A percentile compares a stretch with the other conserved stretches of the same genome.
Evolutionary conservation across 2,329 filamentous ascomycete genomes (phyloP).

Genomic region (Aspergillus pseudoglaucus): DNA sequence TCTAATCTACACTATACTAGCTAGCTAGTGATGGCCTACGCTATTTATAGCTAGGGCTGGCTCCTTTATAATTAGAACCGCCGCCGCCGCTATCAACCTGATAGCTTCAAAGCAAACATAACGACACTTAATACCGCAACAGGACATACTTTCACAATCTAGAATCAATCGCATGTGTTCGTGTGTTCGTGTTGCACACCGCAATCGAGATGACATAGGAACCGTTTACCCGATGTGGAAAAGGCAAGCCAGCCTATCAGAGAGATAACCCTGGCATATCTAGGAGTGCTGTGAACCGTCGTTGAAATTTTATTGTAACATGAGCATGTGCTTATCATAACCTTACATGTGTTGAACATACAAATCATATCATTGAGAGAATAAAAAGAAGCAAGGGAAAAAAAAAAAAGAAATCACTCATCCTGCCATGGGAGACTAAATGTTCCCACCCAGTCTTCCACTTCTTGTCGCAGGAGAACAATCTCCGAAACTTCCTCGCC

Average conservation of each 20-base stretch:
- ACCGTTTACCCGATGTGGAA: background rate
- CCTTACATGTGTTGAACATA: constrained; percentile 4
- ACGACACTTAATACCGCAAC: too few relatives aligned
- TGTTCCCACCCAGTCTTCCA: constrained; percentile 75
- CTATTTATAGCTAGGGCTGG: too few relatives aligned
- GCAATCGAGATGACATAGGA: too few relatives aligned
- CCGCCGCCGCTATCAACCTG: too few relatives aligned
- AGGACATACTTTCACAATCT: too few relatives aligned
- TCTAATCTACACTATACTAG: too few relatives aligned
- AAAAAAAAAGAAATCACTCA: constrained; percentile 28
- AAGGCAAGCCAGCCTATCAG: background rate
- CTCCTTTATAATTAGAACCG: too few relatives aligned
- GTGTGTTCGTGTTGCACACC: too few relatives aligned
- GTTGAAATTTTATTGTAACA: too few relatives aligned
- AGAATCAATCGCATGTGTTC: too few relatives aligned
- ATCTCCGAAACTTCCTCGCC: constrained; percentile 76
- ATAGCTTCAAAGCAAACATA: too few relatives aligned
- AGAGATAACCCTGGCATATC: background rate
- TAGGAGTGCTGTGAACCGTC: background rate
- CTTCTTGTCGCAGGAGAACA: constrained; percentile 79
- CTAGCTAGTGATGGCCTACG: too few relatives aligned
- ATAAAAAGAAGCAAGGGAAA: background rate
- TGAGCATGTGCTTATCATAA: background rate
- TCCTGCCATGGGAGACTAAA: constrained; percentile 83
- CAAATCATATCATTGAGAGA: constrained; percentile 6